Evolutionary conservation across 176 grass and related monocot species (phyloP).

Genomic region (Oryza meridionalis): DNA sequence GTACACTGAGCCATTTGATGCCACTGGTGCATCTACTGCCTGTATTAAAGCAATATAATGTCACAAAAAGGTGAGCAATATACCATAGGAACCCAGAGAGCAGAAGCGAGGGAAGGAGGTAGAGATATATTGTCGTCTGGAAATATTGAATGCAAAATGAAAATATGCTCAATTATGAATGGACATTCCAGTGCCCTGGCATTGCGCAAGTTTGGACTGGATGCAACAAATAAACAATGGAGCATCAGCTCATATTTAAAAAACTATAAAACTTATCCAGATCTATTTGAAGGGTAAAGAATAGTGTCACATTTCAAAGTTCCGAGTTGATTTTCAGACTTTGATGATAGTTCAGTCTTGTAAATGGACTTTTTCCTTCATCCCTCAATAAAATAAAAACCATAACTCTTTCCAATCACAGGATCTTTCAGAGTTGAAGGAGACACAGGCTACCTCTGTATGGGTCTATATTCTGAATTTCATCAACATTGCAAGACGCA

Average conservation of each 20-base stretch:
- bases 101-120: background rate
- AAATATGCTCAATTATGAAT: slow-evolving; percentile 16
- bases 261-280: slow-evolving; percentile 4
- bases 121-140: background rate
- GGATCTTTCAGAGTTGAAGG: background rate
- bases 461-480: background rate
- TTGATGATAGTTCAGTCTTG: background rate
- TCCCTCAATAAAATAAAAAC: background rate
- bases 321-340: background rate
- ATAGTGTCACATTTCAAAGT: too few relatives aligned
- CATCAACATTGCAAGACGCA: background rate
- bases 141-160: background rate
- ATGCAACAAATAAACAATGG: background rate
- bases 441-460: background rate
- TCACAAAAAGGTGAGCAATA: slow-evolving; percentile 24
- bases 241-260: slow-evolving; percentile 1
- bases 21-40: slow-evolving; percentile 70
- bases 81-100: background rate
- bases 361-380: background rate
- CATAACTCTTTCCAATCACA: background rate
- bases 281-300: background rate
- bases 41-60: slow-evolving; percentile 49
- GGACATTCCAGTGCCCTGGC: background rate
- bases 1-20: slow-evolving; percentile 46
- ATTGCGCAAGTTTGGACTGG: background rate